phyloP scores from a whole-genome alignment of 2,329 filamentous ascomycete species.

The Pestalotiopsis sp. region DNA sequence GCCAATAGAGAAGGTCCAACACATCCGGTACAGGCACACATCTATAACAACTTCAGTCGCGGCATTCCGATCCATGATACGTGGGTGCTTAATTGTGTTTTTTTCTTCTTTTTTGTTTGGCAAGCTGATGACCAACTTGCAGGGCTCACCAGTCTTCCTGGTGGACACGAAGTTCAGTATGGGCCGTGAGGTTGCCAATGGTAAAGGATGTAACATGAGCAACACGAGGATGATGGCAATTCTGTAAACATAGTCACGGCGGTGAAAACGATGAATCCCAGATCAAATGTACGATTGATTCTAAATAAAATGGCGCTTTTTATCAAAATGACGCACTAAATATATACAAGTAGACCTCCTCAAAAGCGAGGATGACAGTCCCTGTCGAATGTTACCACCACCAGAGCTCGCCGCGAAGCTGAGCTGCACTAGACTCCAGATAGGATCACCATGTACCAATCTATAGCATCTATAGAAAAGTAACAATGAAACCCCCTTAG shows the following conservation, averaged over 20 bases:
- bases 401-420: not conserved
- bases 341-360: constrained; percentile 4
- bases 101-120: too few relatives aligned
- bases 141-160: not conserved
- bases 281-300: not conserved
- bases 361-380: not conserved
- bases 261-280: not conserved
- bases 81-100: too few relatives aligned
- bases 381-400: not conserved
- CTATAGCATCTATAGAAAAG: not conserved
- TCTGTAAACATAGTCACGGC: too few relatives aligned
- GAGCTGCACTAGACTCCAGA: not conserved
- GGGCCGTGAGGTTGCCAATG: not conserved
- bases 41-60: not conserved
- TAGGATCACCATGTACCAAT: not conserved
- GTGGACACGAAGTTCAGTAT: not conserved
- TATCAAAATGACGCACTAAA: not conserved
- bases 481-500: not conserved
- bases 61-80: not conserved
- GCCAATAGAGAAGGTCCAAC: constrained; percentile 7
- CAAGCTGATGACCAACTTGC: not conserved
- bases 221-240: not conserved
- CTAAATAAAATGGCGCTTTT: not conserved
- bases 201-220: not conserved
- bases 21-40: constrained; percentile 10